Base-by-base conservation (phyloP, 1,284 basidiomycete species). In the Sporisorium exsertum region DNA sequence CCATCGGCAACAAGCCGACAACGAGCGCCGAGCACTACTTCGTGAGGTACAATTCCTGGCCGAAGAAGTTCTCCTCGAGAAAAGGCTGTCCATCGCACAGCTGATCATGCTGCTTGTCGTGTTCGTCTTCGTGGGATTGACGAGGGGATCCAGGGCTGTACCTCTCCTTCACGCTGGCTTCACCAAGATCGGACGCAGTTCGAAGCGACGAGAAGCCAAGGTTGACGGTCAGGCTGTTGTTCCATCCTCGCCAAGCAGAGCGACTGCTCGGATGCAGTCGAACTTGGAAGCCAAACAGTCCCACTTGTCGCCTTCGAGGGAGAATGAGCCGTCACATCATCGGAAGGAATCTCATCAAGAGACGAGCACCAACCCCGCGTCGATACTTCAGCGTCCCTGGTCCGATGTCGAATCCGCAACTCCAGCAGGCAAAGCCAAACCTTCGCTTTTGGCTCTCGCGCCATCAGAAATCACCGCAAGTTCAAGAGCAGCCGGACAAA, bases 1-100 rank as follows among this genome's bases (percentile, higher is more conserved):
- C 63, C 91, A 93, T 76, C 88, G 91, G 10, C 86, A 88, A 51
- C 89, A 91, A 54, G 85, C 92, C 66, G 92, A 94, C 72, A 86
- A 88, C 24, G 92, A 94, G 74, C 90, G 92, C 69, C 86, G 87
- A 2, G 90, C 91, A 58, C 87, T 95, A 2, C 84, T 91, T 20
- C 87, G 89, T 2, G 89, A 90, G 51, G 89, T 95, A 3, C 90
- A 92, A 63, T 88, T 90, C 72, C 88, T 95, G 10, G 88, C 91
- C 0, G 90, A 91, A 56, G 93, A 95, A 88, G 90, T 95, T 43
- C 87, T 91, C 0, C 87, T 94, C 42, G 94, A 95, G 86, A 94
- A 94, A 81, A 90, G 93, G 2, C 89, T 95, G 0, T 91, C 93
- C 3, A 90, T 95, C 40, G 92, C 91, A 0, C 94, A 95, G 80